Conservation (phyloP, 225 moss, liverwort and hornwort species). For the Lunularia cruciata region DNA sequence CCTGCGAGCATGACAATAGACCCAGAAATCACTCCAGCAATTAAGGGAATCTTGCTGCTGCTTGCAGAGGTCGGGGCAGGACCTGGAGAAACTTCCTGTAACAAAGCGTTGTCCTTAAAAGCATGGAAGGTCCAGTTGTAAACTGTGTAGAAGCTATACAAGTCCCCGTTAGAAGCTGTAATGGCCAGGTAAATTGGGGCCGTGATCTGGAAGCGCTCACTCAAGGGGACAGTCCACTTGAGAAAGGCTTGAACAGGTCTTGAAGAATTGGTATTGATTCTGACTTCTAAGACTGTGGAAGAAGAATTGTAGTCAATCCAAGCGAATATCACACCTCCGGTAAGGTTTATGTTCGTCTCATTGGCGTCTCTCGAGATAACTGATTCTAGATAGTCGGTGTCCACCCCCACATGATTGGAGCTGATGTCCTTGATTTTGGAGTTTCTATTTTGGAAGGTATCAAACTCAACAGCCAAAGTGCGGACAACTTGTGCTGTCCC, state of each 20-base stretch:
- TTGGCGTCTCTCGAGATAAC: neutral
- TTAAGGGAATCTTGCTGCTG: too few species aligned
- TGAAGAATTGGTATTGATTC: conserved; percentile 7
- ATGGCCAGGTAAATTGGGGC: conserved; percentile 17
- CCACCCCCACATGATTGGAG: neutral
- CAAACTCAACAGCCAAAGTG: neutral
- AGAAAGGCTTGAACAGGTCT: conserved; percentile 12
- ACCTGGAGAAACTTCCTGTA: neutral
- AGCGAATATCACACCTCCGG: neutral
- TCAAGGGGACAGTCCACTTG: conserved; percentile 2
- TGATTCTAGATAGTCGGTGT: neutral
- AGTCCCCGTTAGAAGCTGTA: conserved; percentile 7
- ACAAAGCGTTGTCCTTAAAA: too few species aligned
- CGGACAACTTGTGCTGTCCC: too few species aligned
- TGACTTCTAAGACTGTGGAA: conserved; percentile 12
- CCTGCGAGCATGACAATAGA: too few species aligned
- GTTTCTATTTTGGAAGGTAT: neutral
- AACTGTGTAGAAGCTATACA: neutral
- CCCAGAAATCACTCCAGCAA: too few species aligned
- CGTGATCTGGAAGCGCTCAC: neutral
- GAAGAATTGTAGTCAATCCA: conserved; percentile 17
- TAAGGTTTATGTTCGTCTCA: neutral
- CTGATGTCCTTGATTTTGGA: too few species aligned
- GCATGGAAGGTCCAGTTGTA: conserved; percentile 13
- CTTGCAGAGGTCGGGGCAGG: too few species aligned